These are phyloP conservation scores for Cutaneotrichosporon cavernicola DNA, from an alignment of 1,284 basidiomycete genomes.

Conservation along the genomic window DNA sequence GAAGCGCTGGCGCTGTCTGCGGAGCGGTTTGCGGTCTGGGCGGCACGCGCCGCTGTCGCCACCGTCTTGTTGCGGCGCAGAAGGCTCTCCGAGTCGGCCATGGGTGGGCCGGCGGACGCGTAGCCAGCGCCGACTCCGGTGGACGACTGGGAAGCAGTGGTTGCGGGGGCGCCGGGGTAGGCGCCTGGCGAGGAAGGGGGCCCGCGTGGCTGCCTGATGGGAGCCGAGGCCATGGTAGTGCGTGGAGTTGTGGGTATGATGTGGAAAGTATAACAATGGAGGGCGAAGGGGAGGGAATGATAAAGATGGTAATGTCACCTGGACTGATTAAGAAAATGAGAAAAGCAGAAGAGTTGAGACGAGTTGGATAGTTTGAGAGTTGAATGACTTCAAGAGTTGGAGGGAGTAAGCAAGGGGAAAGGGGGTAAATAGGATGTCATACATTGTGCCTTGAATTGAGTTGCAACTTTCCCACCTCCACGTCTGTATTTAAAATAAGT, in stretches of 20 bases:
- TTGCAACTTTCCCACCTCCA: too few species aligned
- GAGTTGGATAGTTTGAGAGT: background rate
- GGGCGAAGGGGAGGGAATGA: background rate
- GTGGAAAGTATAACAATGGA: background rate
- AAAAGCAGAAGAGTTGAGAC: background rate
- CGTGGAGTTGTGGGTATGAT: background rate
- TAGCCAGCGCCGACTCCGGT: background rate
- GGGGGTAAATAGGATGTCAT: too few species aligned
- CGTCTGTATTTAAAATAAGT: too few species aligned
- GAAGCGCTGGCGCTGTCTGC: slow-evolving; percentile 33
- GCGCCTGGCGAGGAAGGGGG: slow-evolving; percentile 34
- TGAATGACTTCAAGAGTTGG: too few species aligned
- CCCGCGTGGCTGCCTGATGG: slow-evolving; percentile 48
- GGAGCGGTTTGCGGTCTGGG: slow-evolving; percentile 12
- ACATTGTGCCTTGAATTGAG: too few species aligned
- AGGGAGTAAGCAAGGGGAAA: too few species aligned
- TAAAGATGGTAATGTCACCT: background rate
- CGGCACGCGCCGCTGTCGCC: slow-evolving; percentile 19
- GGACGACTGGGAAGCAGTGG: slow-evolving; percentile 11
- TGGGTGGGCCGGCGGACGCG: slow-evolving; percentile 32
- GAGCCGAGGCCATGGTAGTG: slow-evolving; percentile 33
- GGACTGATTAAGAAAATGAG: background rate
- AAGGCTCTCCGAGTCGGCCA: slow-evolving; percentile 37
- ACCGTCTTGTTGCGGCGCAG: slow-evolving; percentile 45
- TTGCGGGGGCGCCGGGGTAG: background rate